These are phyloP conservation scores for Canavalia gladiata DNA, from an alignment of 306 rosid genomes.

Conservation along the genomic window DNA sequence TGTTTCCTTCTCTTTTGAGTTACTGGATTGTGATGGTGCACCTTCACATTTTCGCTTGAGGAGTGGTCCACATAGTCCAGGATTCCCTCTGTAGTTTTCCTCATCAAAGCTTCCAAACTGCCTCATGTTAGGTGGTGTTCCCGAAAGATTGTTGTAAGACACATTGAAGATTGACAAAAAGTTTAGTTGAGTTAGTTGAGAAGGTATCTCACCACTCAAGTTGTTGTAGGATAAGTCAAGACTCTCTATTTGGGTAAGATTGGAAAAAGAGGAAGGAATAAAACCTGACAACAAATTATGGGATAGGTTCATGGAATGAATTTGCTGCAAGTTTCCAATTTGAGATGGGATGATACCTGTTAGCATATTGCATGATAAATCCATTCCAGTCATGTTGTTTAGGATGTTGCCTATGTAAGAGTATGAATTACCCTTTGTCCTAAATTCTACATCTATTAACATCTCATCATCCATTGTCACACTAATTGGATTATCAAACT, in stretches of 20 bases:
- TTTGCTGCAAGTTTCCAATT: constrained; percentile 8
- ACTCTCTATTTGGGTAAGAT: constrained; percentile 17
- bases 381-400: constrained; percentile 6
- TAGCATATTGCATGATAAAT: constrained; percentile 23
- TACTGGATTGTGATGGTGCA: neutral
- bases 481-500: neutral
- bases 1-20: neutral
- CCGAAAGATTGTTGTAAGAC: constrained; percentile 36
- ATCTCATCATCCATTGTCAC: too few relatives aligned
- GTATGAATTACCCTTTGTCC: neutral
- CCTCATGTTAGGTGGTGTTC: neutral
- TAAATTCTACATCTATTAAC: neutral
- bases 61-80: neutral
- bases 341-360: constrained; percentile 1
- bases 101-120: constrained; percentile 21
- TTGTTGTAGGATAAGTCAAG: constrained; percentile 30
- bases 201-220: constrained; percentile 27
- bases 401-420: neutral
- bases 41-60: neutral
- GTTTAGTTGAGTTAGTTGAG: neutral
- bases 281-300: constrained; percentile 25
- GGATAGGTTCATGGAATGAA: constrained; percentile 18
- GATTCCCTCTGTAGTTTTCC: constrained; percentile 4
- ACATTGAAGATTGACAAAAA: constrained; percentile 6
- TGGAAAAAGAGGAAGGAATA: constrained; percentile 14